phyloP scores from a whole-genome alignment of 805 yeast species.

The Nakazawaea holstii region DNA sequence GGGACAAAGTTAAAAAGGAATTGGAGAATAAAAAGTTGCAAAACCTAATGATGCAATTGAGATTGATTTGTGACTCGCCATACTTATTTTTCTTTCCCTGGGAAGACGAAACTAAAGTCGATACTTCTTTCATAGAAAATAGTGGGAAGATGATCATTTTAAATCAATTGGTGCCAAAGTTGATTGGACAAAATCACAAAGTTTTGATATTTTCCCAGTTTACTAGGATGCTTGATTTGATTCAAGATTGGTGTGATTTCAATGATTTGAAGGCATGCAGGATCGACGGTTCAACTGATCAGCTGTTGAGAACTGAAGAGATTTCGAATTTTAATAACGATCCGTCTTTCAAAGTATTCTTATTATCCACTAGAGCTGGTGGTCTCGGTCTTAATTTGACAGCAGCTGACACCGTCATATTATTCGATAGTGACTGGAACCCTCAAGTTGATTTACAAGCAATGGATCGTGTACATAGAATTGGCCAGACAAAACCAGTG shows the following conservation, averaged over 20 bases:
- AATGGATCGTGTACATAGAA: conserved; percentile 90
- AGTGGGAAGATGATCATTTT: conserved; percentile 74
- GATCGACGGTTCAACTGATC: conserved; percentile 72
- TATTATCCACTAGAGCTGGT: conserved; percentile 89
- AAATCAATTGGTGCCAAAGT: conserved; percentile 51
- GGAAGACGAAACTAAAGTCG: conserved; percentile 38
- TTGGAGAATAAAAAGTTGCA: conserved; percentile 49
- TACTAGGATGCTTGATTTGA: conserved; percentile 71
- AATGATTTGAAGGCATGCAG: conserved; percentile 45
- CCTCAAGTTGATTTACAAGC: conserved; percentile 97
- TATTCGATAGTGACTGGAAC: conserved; percentile 95
- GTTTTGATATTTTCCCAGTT: conserved; percentile 85
- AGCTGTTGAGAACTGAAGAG: conserved; percentile 57
- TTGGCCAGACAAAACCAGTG: conserved; percentile 86
- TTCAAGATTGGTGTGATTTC: conserved; percentile 66
- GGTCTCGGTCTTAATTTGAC: conserved; percentile 87
- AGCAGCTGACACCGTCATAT: conserved; percentile 83
- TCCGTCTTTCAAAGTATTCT: conserved; percentile 43
- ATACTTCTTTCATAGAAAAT: conserved; percentile 34
- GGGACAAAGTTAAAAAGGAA: conserved; percentile 31
- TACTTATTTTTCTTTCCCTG: conserved; percentile 80
- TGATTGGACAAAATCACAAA: conserved; percentile 51
- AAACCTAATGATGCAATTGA: conserved; percentile 75
- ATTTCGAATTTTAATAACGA: conserved; percentile 47
- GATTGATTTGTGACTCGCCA: conserved; percentile 84